Evolutionary conservation across 1,284 basidiomycete species (phyloP), one percentile per base, ranked within the genome.

Genomic region (Ustilago tritici): DNA sequence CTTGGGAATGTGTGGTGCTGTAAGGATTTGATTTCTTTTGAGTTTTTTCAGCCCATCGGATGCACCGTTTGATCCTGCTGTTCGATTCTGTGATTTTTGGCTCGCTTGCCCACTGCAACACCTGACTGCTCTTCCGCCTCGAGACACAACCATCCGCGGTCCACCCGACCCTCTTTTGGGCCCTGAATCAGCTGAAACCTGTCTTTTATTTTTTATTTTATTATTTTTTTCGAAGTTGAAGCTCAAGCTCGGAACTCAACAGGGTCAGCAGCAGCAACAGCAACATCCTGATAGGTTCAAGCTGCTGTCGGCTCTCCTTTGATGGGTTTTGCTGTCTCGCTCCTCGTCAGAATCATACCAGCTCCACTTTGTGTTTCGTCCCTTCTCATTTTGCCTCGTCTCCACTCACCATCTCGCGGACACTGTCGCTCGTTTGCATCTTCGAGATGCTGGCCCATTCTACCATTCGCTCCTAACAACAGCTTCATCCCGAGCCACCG

Each of bases 11-110:
- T 32, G 28, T 34, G 31, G 14, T 23, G 9, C 40, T 50, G 49
- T 50, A 17, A 46, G 19, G 19, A 46, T 41, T 19, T 17, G 4
- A 6, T 50, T 50, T 32, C 38, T 31, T 46, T 56, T 54, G 28
- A 28, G 15, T 56, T 56, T 41, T 36, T 36, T 15, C 15, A 35
- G 40, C 28, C 12, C 56, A 58, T 34, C 41, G 12, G 56, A 52
- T 60, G 58, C 58, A 60, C 14, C 36, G 49, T 34, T 52, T 60
- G 58, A 60, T 60, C 58, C 56, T 57, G 28, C 40, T 56, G 52
- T n/a, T 54, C 28, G 47, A 14, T 49, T 23, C 2, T 17, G 38
- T 40, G 38, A 11, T 10, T 23, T 49, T 49, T 49, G 49, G 49
- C 53, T 55, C 40, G 40, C 40, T 57, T 41, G 38, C 28, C 11